phyloP scores from a whole-genome alignment of 441 rosid genomes.

The Populus trichocarpa region DNA sequence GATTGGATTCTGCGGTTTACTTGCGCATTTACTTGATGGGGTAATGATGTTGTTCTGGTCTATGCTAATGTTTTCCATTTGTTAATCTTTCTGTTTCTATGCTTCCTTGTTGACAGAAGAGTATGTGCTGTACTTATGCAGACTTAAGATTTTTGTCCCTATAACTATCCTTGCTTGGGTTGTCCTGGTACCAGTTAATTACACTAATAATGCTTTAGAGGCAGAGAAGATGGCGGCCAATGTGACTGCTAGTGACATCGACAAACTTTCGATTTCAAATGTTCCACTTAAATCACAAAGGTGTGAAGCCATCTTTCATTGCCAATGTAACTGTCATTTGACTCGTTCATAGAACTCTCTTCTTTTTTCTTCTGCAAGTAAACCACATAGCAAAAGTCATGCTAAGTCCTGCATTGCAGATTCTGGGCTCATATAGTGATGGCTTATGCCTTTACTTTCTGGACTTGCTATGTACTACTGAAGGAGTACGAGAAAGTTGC shows the following conservation, averaged over 20 bases:
- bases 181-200: conserved; percentile 78
- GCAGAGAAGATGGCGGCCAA: conserved; percentile 27
- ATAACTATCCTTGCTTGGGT: conserved; percentile 78
- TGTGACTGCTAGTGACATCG: conserved; percentile 79
- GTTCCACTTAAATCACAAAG: conserved; percentile 56
- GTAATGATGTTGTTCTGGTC: conserved; percentile 28
- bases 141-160: conserved; percentile 91
- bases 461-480: conserved; percentile 78
- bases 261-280: conserved; percentile 89
- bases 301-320: conserved; percentile 28
- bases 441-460: conserved; percentile 88
- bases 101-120: neutral
- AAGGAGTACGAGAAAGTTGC: conserved; percentile 83
- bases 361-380: neutral
- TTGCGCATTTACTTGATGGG: conserved; percentile 89
- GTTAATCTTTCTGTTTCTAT: neutral
- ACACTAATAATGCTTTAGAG: conserved; percentile 45
- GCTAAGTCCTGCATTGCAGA: conserved; percentile 34
- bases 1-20: conserved; percentile 92
- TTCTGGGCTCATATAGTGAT: conserved; percentile 78
- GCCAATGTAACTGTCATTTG: neutral
- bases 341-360: neutral
- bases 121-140: conserved; percentile 19
- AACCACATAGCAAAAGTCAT: neutral
- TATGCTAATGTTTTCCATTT: neutral